phyloP scores from a whole-genome alignment of 768 basidiomycete genomes.

The Kondoa subrosea region DNA sequence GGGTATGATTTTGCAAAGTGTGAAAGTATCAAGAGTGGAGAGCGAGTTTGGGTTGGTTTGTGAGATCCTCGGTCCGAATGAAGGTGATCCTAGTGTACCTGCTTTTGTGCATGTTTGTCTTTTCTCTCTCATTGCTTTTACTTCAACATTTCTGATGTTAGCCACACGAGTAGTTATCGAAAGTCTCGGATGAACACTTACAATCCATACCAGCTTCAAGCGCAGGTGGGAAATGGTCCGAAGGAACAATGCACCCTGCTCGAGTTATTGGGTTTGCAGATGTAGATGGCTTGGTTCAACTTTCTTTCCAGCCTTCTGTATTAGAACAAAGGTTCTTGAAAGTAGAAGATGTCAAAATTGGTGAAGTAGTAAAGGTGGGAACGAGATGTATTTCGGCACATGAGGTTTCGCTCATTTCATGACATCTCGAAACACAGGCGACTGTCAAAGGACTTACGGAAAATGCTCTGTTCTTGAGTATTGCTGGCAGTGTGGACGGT shows the following conservation, averaged over 20 bases:
- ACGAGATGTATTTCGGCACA: not conserved
- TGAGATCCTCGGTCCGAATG: slow-evolving; percentile 39
- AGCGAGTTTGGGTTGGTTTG: slow-evolving; percentile 65
- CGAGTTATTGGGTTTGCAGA: slow-evolving; percentile 71
- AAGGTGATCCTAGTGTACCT: slow-evolving; percentile 33
- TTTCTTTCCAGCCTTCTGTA: slow-evolving; percentile 68
- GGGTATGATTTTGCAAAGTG: slow-evolving; percentile 53
- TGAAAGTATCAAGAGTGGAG: slow-evolving; percentile 58
- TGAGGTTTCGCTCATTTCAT: too few relatives aligned
- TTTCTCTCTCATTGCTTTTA: slow-evolving; percentile 11
- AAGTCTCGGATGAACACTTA: slow-evolving; percentile 79
- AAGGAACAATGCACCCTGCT: slow-evolving; percentile 60
- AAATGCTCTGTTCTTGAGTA: slow-evolving; percentile 61
- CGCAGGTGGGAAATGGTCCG: slow-evolving; percentile 60
- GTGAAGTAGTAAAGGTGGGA: slow-evolving; percentile 61
- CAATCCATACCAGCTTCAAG: slow-evolving; percentile 41
- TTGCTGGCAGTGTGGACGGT: slow-evolving; percentile 76
- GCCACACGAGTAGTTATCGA: slow-evolving; percentile 54
- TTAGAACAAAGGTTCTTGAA: slow-evolving; percentile 74
- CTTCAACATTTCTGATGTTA: not conserved
- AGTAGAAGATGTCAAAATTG: slow-evolving; percentile 62
- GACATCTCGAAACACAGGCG: too few relatives aligned
- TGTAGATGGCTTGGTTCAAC: slow-evolving; percentile 71
- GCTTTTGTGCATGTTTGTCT: slow-evolving; percentile 73
- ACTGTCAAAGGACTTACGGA: slow-evolving; percentile 72